Conservation (phyloP, 2,329 filamentous ascomycete species). For the Talaromyces pinophilus region DNA sequence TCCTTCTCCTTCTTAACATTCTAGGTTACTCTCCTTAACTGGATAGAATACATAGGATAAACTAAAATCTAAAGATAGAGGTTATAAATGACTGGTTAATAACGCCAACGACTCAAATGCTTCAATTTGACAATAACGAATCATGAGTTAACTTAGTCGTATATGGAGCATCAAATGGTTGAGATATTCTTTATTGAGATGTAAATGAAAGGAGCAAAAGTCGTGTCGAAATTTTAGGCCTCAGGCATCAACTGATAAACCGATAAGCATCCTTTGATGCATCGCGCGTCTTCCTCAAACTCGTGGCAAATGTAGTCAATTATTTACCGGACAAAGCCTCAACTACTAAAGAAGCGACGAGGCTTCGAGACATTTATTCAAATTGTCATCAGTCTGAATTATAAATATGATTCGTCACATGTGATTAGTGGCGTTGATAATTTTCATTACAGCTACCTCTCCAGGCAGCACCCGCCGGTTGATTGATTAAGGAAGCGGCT, state of each 20-base stretch:
- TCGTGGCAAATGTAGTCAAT: background rate
- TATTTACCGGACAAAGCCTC: too few relatives aligned
- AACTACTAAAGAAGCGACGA: too few relatives aligned
- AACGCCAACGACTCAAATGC: background rate
- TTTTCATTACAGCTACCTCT: slow-evolving; percentile 2
- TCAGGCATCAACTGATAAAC: slow-evolving; percentile 9
- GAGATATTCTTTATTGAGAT: background rate
- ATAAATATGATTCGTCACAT: background rate
- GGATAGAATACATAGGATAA: too few relatives aligned
- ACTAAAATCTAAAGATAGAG: too few relatives aligned
- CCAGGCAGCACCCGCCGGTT: slow-evolving; percentile 16
- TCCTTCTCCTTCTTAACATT: too few relatives aligned
- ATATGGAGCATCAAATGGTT: background rate
- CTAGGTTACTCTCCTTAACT: too few relatives aligned
- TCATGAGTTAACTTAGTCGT: background rate
- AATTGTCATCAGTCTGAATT: too few relatives aligned
- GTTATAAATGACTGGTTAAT: too few relatives aligned
- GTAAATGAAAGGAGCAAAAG: background rate
- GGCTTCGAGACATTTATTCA: background rate
- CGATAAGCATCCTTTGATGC: slow-evolving; percentile 12
- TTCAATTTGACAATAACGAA: background rate
- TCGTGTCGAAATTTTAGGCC: background rate
- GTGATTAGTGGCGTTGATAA: background rate
- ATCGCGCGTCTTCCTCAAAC: background rate
- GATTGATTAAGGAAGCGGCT: background rate